Evolutionary conservation across 2,329 filamentous ascomycete species (phyloP).

Genomic region (Cladorrhinum sp.): DNA sequence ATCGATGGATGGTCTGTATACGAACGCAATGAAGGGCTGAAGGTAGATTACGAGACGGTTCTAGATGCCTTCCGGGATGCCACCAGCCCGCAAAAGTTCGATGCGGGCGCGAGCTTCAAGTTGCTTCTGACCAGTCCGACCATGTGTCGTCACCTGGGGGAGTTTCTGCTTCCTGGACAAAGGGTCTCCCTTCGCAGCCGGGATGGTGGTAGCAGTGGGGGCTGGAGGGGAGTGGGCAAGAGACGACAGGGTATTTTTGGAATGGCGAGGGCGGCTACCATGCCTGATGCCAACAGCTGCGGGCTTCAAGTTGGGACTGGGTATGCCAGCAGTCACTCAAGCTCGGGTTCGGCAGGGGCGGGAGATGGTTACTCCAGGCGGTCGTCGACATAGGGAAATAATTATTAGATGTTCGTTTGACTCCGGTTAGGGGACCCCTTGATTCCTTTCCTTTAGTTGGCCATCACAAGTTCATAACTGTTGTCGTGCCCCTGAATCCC

Average conservation of each 20-base stretch:
- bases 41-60: constrained; percentile 9
- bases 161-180: constrained; percentile 31
- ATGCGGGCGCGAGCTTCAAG: constrained; percentile 26
- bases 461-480: not conserved
- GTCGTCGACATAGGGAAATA: not conserved
- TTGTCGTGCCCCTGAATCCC: not conserved
- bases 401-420: too few species aligned
- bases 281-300: not conserved
- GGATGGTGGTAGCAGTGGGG: not conserved
- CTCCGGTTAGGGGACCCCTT: too few species aligned
- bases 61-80: constrained; percentile 1
- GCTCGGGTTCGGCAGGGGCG: not conserved
- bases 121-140: constrained; percentile 31
- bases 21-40: constrained; percentile 10
- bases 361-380: not conserved
- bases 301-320: not conserved
- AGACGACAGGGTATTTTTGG: not conserved
- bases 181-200: constrained; percentile 29
- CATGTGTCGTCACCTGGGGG: constrained; percentile 22
- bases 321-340: not conserved
- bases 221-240: not conserved
- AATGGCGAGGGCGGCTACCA: not conserved
- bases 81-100: not conserved
- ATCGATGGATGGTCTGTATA: constrained; percentile 18
- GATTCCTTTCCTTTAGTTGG: not conserved